Percentiles rank a stretch among this genome's conserved stretches.
Conservation (phyloP, 2,329 filamentous ascomycete species). For the Diaporthe caulivora region DNA sequence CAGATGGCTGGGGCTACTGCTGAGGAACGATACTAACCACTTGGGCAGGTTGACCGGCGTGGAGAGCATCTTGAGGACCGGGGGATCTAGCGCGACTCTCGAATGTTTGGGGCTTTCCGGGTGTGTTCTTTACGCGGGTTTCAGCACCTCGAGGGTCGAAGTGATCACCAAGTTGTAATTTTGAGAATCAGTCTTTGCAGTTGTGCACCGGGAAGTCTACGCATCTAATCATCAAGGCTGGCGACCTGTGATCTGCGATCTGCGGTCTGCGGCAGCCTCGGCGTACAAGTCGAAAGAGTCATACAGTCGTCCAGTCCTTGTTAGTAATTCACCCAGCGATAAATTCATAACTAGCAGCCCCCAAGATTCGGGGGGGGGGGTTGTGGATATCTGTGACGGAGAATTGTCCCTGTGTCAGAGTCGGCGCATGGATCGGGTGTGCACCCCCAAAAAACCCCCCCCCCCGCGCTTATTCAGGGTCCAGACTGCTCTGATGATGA, state of each 20-base stretch:
- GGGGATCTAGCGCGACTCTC: slow-evolving; percentile 5
- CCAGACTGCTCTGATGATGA: neutral
- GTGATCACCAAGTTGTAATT: neutral
- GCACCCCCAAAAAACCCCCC: neutral
- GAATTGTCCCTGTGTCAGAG: neutral
- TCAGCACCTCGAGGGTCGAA: slow-evolving; percentile 4
- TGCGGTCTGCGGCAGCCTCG: slow-evolving; percentile 16
- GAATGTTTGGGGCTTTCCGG: neutral
- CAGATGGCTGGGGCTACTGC: slow-evolving; percentile 34
- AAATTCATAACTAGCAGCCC: no score
- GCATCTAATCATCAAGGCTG: neutral
- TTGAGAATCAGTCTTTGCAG: neutral
- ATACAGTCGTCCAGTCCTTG: neutral
- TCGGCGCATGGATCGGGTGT: slow-evolving; percentile 12
- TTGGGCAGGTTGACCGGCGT: slow-evolving; percentile 36
- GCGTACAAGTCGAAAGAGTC: neutral
- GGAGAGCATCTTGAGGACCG: slow-evolving; percentile 26
- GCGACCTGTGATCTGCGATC: no score
- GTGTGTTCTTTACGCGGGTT: neutral
- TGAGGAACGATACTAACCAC: slow-evolving; percentile 18
- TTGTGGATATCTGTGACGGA: neutral
- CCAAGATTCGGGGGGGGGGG: neutral
- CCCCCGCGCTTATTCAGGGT: neutral
- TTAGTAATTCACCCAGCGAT: slow-evolving; percentile 4
- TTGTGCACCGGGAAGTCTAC: neutral